A percentile compares a stretch with the other conserved stretches of the same genome.
These are phyloP conservation scores for Solanum sitiens DNA, from an alignment of 257 asterid genomes.

Conservation along the genomic window DNA sequence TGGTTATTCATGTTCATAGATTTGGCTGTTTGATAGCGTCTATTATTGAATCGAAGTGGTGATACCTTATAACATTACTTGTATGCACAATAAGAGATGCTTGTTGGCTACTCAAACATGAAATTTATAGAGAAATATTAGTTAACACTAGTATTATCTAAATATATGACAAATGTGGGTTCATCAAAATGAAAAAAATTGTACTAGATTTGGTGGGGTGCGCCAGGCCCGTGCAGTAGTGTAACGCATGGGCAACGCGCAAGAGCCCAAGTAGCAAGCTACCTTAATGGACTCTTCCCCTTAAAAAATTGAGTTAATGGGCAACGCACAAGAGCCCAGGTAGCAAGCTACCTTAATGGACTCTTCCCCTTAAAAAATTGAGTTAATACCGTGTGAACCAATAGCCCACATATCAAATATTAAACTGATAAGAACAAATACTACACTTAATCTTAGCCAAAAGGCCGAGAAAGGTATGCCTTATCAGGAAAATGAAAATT, in stretches of 20 bases:
- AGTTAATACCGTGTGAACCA: not conserved
- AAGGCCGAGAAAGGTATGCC: conserved; percentile 32
- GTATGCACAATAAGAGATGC: not conserved
- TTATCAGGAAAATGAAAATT: accelerated
- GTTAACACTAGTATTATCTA: too few species aligned
- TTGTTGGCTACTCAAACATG: not conserved
- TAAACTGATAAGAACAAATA: not conserved
- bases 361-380: not conserved
- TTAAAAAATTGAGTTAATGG: not conserved
- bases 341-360: not conserved
- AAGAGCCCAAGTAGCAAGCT: not conserved
- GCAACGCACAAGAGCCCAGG: not conserved
- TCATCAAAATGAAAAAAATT: not conserved
- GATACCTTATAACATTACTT: too few species aligned
- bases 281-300: not conserved
- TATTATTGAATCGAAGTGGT: too few species aligned
- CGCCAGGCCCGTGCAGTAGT: not conserved
- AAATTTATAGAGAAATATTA: too few species aligned
- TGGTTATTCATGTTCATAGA: not conserved
- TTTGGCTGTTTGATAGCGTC: not conserved
- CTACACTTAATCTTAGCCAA: conserved; percentile 19
- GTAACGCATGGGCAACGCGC: not conserved
- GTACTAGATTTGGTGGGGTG: not conserved
- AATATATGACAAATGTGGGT: too few species aligned
- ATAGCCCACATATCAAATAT: not conserved